These are phyloP conservation scores for Albizia julibrissin DNA, from an alignment of 306 rosid species.

Conservation along the genomic window DNA sequence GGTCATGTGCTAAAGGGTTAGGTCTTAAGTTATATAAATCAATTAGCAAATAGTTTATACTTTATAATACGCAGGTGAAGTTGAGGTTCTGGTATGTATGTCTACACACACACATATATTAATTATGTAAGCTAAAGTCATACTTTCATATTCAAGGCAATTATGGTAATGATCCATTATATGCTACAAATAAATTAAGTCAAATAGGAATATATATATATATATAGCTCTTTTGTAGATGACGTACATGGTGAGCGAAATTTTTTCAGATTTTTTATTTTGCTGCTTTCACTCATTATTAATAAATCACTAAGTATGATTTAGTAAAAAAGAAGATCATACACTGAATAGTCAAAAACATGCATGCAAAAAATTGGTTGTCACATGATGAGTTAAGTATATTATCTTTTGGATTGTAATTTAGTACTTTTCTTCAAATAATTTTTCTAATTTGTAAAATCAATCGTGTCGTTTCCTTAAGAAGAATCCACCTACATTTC, in stretches of 20 bases:
- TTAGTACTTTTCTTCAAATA: neutral
- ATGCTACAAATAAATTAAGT: neutral
- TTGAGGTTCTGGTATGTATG: neutral
- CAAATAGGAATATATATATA: neutral
- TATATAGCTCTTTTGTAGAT: neutral
- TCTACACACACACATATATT: no score
- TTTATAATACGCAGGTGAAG: conserved; percentile 19
- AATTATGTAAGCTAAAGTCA: no score
- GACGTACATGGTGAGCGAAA: neutral
- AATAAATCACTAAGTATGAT: neutral
- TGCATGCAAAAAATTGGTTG: no score
- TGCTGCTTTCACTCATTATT: neutral
- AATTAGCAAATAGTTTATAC: conserved; percentile 7
- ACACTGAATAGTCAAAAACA: neutral
- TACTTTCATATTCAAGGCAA: neutral
- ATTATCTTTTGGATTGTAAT: neutral
- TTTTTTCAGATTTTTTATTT: neutral
- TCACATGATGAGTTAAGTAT: no score
- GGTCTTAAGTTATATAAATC: conserved; percentile 11
- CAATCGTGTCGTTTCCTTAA: neutral
- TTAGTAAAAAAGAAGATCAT: neutral
- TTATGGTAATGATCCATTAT: neutral
- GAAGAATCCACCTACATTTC: no score
- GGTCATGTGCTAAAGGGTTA: conserved; percentile 11
- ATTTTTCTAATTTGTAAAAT: neutral